These are phyloP conservation scores for Aspergillus unguis DNA, from an alignment of 2,329 filamentous ascomycete genomes.

Conservation along the genomic window DNA sequence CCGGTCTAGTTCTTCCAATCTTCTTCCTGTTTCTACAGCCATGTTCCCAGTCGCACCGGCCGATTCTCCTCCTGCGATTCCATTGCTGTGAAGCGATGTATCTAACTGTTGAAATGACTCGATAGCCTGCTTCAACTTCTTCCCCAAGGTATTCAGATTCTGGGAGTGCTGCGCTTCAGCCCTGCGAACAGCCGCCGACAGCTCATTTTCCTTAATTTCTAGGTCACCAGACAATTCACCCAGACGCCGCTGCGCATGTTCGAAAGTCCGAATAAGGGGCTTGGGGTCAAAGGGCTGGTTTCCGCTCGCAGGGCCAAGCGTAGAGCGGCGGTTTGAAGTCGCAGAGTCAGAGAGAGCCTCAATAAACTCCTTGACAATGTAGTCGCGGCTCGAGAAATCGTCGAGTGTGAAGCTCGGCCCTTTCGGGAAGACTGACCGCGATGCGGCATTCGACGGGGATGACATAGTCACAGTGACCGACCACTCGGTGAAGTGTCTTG, in stretches of 20 bases:
- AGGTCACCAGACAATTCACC: constrained; percentile 67
- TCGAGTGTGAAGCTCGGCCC: constrained; percentile 83
- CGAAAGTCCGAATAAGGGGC: constrained; percentile 92
- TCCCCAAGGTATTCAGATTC: constrained; percentile 80
- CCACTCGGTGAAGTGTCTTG: constrained; percentile 27
- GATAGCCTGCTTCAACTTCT: constrained; percentile 88
- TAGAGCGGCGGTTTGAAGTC: constrained; percentile 73
- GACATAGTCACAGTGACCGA: constrained; percentile 39
- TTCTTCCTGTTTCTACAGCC: constrained; percentile 91
- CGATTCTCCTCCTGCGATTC: constrained; percentile 30
- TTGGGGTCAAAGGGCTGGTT: constrained; percentile 80
- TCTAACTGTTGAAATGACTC: constrained; percentile 89
- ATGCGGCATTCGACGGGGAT: constrained; percentile 44
- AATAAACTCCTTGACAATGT: constrained; percentile 97
- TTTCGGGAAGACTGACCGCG: constrained; percentile 69
- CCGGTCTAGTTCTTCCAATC: constrained; percentile 87
- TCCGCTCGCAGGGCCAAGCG: constrained; percentile 43
- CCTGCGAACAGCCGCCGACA: constrained; percentile 81
- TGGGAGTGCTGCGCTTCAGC: constrained; percentile 90
- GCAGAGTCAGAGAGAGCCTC: constrained; percentile 86
- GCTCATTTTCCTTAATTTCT: constrained; percentile 84
- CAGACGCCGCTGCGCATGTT: constrained; percentile 59
- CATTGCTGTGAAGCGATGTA: constrained; percentile 67
- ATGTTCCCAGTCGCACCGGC: constrained; percentile 68
- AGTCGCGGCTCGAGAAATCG: constrained; percentile 84